Conservation (phyloP, 352 stramenopile species). For the Elongisporangium anandrum region DNA sequence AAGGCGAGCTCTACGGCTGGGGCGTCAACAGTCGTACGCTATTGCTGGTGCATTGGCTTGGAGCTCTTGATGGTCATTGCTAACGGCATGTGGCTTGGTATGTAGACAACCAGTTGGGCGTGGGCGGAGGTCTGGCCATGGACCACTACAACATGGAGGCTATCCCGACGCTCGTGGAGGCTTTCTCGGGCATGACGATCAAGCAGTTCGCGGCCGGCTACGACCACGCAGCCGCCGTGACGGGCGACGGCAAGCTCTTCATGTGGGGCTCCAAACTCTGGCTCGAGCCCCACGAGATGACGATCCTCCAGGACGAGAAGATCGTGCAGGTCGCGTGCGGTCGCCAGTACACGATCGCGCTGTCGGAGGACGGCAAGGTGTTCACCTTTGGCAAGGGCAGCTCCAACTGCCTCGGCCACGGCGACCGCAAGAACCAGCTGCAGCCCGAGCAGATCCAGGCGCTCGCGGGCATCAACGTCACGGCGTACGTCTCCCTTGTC, state of each 20-base stretch:
- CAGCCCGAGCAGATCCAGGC: conserved; percentile 79
- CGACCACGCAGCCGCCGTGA: conserved; percentile 88
- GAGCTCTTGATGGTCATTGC: conserved; percentile 3
- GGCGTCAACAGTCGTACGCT: conserved; percentile 90
- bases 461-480: conserved; percentile 56
- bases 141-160: conserved; percentile 94
- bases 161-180: conserved; percentile 83
- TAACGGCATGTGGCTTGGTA: conserved; percentile 1
- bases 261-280: conserved; percentile 90
- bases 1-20: conserved; percentile 88
- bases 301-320: conserved; percentile 61
- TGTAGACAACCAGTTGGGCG: conserved; percentile 84
- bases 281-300: conserved; percentile 91
- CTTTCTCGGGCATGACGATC: conserved; percentile 56
- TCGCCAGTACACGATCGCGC: conserved; percentile 78
- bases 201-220: conserved; percentile 91
- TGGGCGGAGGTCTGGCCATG: conserved; percentile 86
- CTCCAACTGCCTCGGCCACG: conserved; percentile 86
- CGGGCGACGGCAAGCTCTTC: conserved; percentile 68
- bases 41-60: neutral
- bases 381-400: conserved; percentile 88
- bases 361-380: conserved; percentile 65
- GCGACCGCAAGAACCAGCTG: conserved; percentile 84
- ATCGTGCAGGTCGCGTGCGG: conserved; percentile 83
- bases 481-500: conserved; percentile 34